phyloP scores from a whole-genome alignment of 208 protist genomes.

The Acanthamoeba royreba region DNA sequence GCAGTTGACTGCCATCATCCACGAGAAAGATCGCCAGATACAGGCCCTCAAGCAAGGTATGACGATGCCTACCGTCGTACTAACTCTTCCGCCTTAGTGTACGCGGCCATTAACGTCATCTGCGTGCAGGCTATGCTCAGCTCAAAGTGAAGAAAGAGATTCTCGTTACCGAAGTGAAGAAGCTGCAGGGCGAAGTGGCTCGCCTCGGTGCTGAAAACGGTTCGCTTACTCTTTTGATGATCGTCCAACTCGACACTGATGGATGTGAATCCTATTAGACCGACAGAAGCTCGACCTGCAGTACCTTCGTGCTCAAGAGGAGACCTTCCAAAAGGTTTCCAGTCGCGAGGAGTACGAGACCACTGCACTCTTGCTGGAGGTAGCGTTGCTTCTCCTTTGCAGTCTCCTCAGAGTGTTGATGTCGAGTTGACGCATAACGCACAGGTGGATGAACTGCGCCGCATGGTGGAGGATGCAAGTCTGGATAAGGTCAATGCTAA shows the following conservation, averaged over 20 bases:
- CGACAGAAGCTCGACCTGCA: not conserved
- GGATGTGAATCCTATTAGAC: not conserved
- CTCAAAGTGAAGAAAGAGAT: not conserved
- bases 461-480: not conserved
- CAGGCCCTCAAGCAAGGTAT: not conserved
- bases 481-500: not conserved
- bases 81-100: not conserved
- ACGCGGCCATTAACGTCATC: too few relatives aligned
- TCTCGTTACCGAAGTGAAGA: not conserved
- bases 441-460: not conserved
- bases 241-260: not conserved
- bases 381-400: not conserved
- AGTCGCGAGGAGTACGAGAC: not conserved
- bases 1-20: not conserved
- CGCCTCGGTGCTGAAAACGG: not conserved
- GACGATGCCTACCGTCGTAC: not conserved
- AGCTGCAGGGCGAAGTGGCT: not conserved
- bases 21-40: not conserved
- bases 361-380: not conserved
- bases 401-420: not conserved
- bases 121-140: not conserved
- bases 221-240: not conserved
- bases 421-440: not conserved
- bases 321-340: not conserved
- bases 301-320: not conserved